Base-by-base conservation (phyloP, 352 stramenopile species). In the Pythium apleroticum region DNA sequence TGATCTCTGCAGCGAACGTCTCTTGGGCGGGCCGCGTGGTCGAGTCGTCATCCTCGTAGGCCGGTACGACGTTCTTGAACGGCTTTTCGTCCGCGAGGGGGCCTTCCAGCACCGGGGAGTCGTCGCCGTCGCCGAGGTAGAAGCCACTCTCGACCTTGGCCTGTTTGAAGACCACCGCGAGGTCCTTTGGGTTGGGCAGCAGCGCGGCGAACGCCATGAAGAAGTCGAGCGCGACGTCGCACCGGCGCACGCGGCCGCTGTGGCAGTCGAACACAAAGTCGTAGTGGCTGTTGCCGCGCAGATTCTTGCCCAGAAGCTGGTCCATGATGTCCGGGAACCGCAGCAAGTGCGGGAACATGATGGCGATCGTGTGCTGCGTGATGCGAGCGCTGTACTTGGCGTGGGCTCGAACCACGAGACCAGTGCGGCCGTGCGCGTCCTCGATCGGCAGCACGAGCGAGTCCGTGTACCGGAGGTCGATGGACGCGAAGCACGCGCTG, bases 271-370 rank as follows among this genome's bases (percentile, higher is more conserved):
- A 67, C 9, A 67, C 60, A 61, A 67, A 67, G 43, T 67, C 60
- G 28, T 57, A 67, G 50, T 67, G 50, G 28, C 20, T 56, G 4
- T 31, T 28, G 14, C 60, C 60, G 15, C 20, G 39, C 9, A 67
- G 52, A n/a, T 27, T 12, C 8, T 39, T 52, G 14, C 52, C 52
- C 6, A 67, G 22, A n/a, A 67, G 52, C 41, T 60, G 37, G 14
- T 46, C 4, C 3, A 27, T n/a, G 41, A 67, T 24, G 4, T 11
- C 15, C 3, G 60, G 52, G 24, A 35, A 54, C 10, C 8, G 27
- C 19, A 60, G 41, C 35, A 61, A 39, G 52, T 67, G 60, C 12
- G 60, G 60, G 20, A 67, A 67, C 60, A 67, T 67, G 43, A 67
- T 67, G n/a, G 50, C 52, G 41, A 67, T 52, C 27, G 60, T 60